phyloP scores from a whole-genome alignment of 1,284 basidiomycete species.

The Cutaneotrichosporon sp. region DNA sequence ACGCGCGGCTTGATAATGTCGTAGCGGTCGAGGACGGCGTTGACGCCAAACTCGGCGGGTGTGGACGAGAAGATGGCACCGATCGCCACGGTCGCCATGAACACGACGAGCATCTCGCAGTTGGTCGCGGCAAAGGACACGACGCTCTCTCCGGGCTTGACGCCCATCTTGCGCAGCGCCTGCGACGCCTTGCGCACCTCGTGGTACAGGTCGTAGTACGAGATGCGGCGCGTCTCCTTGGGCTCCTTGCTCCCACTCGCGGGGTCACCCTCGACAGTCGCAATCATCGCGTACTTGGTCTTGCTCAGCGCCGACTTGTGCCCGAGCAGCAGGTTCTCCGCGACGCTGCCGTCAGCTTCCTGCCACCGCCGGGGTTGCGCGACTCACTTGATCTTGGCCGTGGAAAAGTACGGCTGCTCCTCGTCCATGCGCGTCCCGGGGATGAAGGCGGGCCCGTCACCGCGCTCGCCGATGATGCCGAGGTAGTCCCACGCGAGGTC shows the following conservation, averaged over 20 bases:
- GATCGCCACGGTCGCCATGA: constrained; percentile 23
- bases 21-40: constrained; percentile 34
- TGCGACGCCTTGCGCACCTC: constrained; percentile 20
- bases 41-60: constrained; percentile 33
- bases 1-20: constrained; percentile 46
- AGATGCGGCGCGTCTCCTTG: constrained; percentile 26
- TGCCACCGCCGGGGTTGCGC: no score
- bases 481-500: constrained; percentile 26
- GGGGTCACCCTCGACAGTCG: constrained; percentile 25
- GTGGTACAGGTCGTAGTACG: constrained; percentile 26
- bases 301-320: constrained; percentile 23
- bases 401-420: constrained; percentile 23
- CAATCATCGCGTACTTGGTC: constrained; percentile 22
- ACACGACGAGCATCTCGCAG: constrained; percentile 26
- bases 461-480: constrained; percentile 22
- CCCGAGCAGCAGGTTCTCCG: constrained; percentile 23
- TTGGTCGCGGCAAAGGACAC: constrained; percentile 23
- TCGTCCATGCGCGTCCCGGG: constrained; percentile 25
- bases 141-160: constrained; percentile 23
- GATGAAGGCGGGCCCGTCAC: constrained; percentile 22
- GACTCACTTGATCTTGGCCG: constrained; percentile 23
- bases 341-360: constrained; percentile 18
- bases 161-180: constrained; percentile 22
- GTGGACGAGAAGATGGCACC: constrained; percentile 34
- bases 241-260: constrained; percentile 14